These are phyloP conservation scores for Bipolaris bicolor DNA, from an alignment of 2,329 filamentous ascomycete genomes.

Conservation along the genomic window DNA sequence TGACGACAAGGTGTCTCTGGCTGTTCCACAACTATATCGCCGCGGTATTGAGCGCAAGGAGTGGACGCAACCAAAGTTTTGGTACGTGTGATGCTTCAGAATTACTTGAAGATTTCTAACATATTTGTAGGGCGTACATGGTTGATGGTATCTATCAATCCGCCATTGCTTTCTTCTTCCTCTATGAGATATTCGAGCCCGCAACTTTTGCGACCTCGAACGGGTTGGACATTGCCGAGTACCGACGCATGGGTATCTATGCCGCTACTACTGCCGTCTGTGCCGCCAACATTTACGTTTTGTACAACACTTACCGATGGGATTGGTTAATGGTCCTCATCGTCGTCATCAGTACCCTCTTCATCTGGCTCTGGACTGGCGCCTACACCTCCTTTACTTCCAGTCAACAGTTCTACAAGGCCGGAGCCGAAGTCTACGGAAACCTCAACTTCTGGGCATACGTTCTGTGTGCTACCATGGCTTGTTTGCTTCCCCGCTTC, in stretches of 20 bases:
- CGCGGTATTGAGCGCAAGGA: constrained; percentile 94
- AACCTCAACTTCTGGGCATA: constrained; percentile 87
- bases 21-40: constrained; percentile 93
- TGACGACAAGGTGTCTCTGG: constrained; percentile 88
- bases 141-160: constrained; percentile 93
- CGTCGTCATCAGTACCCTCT: constrained; percentile 78
- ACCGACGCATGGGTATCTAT: constrained; percentile 84
- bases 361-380: constrained; percentile 96
- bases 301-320: constrained; percentile 97
- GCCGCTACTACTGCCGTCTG: constrained; percentile 83
- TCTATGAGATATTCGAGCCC: constrained; percentile 76
- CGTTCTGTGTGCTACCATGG: constrained; percentile 76
- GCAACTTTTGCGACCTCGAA: constrained; percentile 73
- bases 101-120: constrained; percentile 20
- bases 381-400: constrained; percentile 72
- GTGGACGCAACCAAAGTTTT: constrained; percentile 96
- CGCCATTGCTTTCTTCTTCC: constrained; percentile 89
- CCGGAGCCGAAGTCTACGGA: constrained; percentile 78
- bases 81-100: constrained; percentile 64
- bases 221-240: constrained; percentile 78
- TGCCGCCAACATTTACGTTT: constrained; percentile 90
- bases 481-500: constrained; percentile 88
- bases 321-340: constrained; percentile 94
- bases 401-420: constrained; percentile 73
- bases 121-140: constrained; percentile 73